These are phyloP conservation scores for Nicotiana tomentosiformis DNA, from an alignment of 257 asterid genomes.

Conservation along the genomic window DNA sequence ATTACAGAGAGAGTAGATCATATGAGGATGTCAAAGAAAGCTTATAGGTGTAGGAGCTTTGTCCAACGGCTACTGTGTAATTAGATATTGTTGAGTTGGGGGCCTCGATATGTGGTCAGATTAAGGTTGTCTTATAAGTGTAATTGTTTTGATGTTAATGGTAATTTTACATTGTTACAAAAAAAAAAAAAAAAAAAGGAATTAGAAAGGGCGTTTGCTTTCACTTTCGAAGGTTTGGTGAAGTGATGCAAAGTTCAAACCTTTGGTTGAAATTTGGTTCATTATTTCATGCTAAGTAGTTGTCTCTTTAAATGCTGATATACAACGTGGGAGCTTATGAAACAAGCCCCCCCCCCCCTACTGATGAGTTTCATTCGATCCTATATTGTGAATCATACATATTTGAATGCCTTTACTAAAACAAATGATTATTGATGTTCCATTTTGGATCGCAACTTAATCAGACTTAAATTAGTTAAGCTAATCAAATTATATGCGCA, in stretches of 20 bases:
- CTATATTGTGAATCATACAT: background rate
- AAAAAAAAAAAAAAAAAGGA: no score
- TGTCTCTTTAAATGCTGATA: background rate
- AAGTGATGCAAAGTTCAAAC: slow-evolving; percentile 5
- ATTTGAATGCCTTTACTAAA: no score
- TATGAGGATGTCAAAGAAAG: no score
- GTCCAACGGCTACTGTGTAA: no score
- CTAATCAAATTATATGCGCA: background rate
- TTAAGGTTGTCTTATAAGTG: no score
- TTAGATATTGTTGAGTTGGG: no score
- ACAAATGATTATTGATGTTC: background rate
- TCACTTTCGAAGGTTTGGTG: slow-evolving; percentile 19
- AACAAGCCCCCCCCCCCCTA: background rate
- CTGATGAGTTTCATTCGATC: background rate
- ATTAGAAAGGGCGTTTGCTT: background rate
- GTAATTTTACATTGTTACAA: no score
- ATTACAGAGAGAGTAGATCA: no score
- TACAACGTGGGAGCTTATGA: background rate
- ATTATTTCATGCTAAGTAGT: background rate
- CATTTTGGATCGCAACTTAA: background rate
- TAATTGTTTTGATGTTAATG: no score
- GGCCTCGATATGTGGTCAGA: no score
- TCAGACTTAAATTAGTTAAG: background rate
- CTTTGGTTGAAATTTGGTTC: background rate
- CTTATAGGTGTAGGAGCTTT: no score